phyloP scores from a whole-genome alignment of 2,329 filamentous ascomycete species.

The Fusarium sterilihyphosum region DNA sequence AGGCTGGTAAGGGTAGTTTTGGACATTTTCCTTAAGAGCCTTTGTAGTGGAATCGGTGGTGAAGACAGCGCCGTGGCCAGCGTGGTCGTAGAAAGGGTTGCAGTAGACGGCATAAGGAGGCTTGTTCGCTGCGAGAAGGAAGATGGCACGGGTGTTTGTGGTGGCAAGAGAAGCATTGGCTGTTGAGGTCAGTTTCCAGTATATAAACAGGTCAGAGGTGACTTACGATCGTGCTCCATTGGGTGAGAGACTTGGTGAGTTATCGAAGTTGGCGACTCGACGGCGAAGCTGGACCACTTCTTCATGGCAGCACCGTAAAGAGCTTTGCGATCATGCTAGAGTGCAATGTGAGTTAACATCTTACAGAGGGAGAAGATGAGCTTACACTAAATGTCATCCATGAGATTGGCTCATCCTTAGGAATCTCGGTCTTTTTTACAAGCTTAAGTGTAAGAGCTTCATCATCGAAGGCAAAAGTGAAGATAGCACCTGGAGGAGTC shows the following conservation, averaged over 20 bases:
- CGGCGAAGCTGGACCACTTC: conserved; percentile 86
- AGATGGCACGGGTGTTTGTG: conserved; percentile 89
- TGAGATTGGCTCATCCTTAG: conserved; percentile 85
- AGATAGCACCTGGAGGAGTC: conserved; percentile 89
- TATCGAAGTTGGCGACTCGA: conserved; percentile 80
- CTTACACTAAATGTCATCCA: conserved; percentile 92
- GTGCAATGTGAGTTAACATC: background rate
- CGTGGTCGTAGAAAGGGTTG: conserved; percentile 90
- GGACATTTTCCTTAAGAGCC: conserved; percentile 70
- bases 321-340: conserved; percentile 80
- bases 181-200: conserved; percentile 46
- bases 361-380: background rate
- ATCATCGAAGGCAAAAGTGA: conserved; percentile 89
- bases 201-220: background rate
- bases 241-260: conserved; percentile 78
- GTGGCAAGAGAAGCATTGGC: conserved; percentile 73
- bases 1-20: conserved; percentile 77
- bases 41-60: conserved; percentile 64
- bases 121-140: conserved; percentile 81
- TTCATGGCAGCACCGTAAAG: conserved; percentile 94
- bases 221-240: conserved; percentile 78
- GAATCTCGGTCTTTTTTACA: conserved; percentile 83
- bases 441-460: conserved; percentile 78
- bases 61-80: conserved; percentile 84
- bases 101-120: conserved; percentile 86